Evolutionary conservation across 2,329 filamentous ascomycete species (phyloP).

Genomic region (Amauroascus verrucosus): DNA sequence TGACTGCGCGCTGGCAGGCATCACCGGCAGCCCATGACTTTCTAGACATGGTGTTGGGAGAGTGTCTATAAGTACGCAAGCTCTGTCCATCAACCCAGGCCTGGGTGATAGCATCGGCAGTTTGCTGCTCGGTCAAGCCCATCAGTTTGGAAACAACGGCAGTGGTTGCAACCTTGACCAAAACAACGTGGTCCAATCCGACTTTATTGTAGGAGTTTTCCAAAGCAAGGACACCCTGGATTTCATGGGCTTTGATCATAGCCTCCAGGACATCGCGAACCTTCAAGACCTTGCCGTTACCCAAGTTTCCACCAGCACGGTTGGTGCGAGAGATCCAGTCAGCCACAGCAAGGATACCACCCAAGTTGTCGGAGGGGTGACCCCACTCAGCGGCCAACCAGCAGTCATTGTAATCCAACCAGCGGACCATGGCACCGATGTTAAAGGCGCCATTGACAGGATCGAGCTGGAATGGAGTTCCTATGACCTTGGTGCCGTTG

Average conservation of each 20-base stretch:
- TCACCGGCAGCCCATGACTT: slow-evolving; percentile 99
- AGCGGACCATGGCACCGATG: slow-evolving; percentile 96
- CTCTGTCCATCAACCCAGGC: slow-evolving; percentile 96
- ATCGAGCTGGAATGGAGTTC: slow-evolving; percentile 88
- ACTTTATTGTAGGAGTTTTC: slow-evolving; percentile 99
- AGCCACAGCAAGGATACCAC: slow-evolving; percentile 88
- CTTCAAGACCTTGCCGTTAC: slow-evolving; percentile 68
- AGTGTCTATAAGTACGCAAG: slow-evolving; percentile 92
- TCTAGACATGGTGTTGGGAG: slow-evolving; percentile 97
- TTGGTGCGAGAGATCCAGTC: slow-evolving; percentile 97
- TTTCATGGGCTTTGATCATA: slow-evolving; percentile 99
- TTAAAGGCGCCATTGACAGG: slow-evolving; percentile 96
- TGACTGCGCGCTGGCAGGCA: slow-evolving; percentile 90
- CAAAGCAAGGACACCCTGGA: slow-evolving; percentile 91
- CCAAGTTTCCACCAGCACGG: slow-evolving; percentile 65
- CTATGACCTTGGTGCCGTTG: slow-evolving; percentile 81
- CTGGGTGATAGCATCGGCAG: slow-evolving; percentile 88
- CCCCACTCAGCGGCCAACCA: slow-evolving; percentile 99
- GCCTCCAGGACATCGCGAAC: slow-evolving; percentile 85
- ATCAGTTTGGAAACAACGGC: slow-evolving; percentile 94
- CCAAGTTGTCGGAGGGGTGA: slow-evolving; percentile 95
- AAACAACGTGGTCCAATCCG: slow-evolving; percentile 90
- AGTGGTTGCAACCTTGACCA: slow-evolving; percentile 93
- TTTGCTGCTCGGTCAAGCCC: slow-evolving; percentile 78
- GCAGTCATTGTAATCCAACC: slow-evolving; percentile 99